Evolutionary conservation across 1,139 yeast genomes (phyloP).

Genomic region (Candida tropicalis): DNA sequence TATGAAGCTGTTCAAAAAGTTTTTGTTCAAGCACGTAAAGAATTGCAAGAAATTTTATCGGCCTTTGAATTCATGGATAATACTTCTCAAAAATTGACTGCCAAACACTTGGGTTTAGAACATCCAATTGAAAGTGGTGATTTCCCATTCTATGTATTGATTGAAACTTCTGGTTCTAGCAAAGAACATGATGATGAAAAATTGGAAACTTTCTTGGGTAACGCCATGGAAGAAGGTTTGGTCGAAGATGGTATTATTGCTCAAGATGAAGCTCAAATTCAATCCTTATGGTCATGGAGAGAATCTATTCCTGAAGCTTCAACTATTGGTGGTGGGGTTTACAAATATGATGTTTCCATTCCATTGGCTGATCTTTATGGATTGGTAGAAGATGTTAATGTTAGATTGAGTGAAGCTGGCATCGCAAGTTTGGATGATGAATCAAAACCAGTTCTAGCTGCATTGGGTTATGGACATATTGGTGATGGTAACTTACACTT

Average conservation of each 20-base stretch:
- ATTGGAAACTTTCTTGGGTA: slow-evolving; percentile 77
- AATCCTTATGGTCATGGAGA: slow-evolving; percentile 91
- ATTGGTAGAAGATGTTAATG: slow-evolving; percentile 73
- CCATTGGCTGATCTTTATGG: slow-evolving; percentile 81
- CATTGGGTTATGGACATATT: slow-evolving; percentile 93
- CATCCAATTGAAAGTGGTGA: slow-evolving; percentile 79
- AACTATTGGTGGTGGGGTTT: slow-evolving; percentile 87
- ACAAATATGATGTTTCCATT: slow-evolving; percentile 92
- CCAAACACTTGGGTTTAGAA: slow-evolving; percentile 51
- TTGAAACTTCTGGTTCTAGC: slow-evolving; percentile 93
- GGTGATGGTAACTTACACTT: slow-evolving; percentile 96
- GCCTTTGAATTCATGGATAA: slow-evolving; percentile 96
- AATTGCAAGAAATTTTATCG: slow-evolving; percentile 81
- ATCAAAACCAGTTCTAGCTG: slow-evolving; percentile 76
- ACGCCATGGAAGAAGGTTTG: slow-evolving; percentile 78
- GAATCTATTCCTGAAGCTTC: slow-evolving; percentile 91
- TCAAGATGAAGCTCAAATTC: slow-evolving; percentile 87
- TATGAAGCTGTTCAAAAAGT: slow-evolving; percentile 83
- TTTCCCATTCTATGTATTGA: slow-evolving; percentile 85
- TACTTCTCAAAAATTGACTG: slow-evolving; percentile 68
- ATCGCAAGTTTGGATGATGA: slow-evolving; percentile 67
- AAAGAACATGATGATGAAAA: slow-evolving; percentile 83
- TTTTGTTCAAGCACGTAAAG: slow-evolving; percentile 76
- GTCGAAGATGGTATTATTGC: slow-evolving; percentile 94
- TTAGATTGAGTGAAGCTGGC: slow-evolving; percentile 55